These are phyloP conservation scores for Metschnikowia matae DNA, from an alignment of 805 yeast genomes.

Conservation along the genomic window DNA sequence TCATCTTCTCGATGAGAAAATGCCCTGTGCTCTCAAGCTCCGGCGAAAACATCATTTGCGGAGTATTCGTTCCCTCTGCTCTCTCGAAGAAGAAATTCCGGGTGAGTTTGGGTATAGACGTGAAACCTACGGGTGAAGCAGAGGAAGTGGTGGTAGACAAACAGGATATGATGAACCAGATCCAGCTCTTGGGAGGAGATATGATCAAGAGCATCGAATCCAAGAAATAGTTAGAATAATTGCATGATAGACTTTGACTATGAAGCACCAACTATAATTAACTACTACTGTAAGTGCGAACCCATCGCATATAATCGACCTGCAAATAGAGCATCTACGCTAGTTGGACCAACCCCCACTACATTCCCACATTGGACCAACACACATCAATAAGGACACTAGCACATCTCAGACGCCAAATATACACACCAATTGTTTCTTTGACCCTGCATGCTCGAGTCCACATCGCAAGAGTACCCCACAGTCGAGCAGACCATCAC, in stretches of 20 bases:
- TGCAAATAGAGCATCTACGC: background rate
- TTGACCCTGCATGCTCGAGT: background rate
- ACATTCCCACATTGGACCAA: background rate
- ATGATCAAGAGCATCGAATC: constrained; percentile 41
- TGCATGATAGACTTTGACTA: constrained; percentile 1
- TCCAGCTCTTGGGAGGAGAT: constrained; percentile 65
- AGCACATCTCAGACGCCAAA: no score
- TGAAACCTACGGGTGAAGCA: constrained; percentile 54
- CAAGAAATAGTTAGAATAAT: constrained; percentile 19
- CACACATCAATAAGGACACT: background rate
- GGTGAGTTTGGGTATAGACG: constrained; percentile 72
- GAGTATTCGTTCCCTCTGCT: constrained; percentile 71
- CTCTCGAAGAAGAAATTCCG: constrained; percentile 63
- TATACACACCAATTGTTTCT: background rate
- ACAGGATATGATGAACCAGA: constrained; percentile 70
- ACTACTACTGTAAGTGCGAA: background rate
- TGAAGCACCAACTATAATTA: background rate
- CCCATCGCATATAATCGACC: background rate
- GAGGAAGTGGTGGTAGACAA: constrained; percentile 61
- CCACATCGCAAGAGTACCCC: constrained; percentile 20
- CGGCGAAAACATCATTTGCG: constrained; percentile 68
- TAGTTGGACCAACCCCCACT: background rate
- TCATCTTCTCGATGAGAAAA: constrained; percentile 64
- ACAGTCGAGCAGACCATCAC: constrained; percentile 35
- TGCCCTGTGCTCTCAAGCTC: constrained; percentile 50